phyloP scores from a whole-genome alignment of 2,329 filamentous ascomycete genomes.

The Sporothrix inflata region DNA sequence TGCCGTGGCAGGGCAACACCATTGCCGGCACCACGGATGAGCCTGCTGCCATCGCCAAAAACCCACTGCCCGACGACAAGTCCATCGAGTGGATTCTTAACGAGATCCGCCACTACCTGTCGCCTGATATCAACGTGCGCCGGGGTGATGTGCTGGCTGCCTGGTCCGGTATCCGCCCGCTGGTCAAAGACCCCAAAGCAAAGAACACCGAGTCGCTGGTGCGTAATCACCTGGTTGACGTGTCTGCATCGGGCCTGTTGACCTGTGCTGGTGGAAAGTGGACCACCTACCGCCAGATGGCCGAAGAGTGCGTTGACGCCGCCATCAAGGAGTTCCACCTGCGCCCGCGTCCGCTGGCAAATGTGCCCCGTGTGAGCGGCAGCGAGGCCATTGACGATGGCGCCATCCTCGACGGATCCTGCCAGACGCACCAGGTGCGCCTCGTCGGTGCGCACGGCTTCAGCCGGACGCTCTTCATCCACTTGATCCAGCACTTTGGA shows the following conservation, averaged over 20 bases:
- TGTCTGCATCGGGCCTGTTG: constrained; percentile 72
- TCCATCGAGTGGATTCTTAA: constrained; percentile 82
- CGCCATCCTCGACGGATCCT: constrained; percentile 70
- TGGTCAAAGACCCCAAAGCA: constrained; percentile 79
- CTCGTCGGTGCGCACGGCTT: constrained; percentile 76
- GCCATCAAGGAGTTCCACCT: constrained; percentile 70
- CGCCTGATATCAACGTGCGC: constrained; percentile 74
- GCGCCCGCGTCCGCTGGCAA: constrained; percentile 48
- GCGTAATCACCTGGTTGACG: constrained; percentile 76
- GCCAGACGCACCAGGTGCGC: constrained; percentile 73
- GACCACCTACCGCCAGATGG: constrained; percentile 89
- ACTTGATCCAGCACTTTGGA: constrained; percentile 90
- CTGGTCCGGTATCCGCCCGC: constrained; percentile 76
- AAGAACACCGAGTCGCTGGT: constrained; percentile 83
- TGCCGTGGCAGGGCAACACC: constrained; percentile 85
- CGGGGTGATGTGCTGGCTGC: constrained; percentile 77
- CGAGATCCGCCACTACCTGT: constrained; percentile 75
- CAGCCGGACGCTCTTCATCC: constrained; percentile 89
- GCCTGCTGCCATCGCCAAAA: constrained; percentile 66
- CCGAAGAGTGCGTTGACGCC: constrained; percentile 80
- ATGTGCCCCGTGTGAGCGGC: constrained; percentile 68
- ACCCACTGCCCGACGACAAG: constrained; percentile 73
- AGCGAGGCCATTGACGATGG: constrained; percentile 70
- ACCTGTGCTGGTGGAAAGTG: constrained; percentile 85
- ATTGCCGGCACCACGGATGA: constrained; percentile 83